Evolutionary conservation across 768 basidiomycete species (phyloP), one percentile per base, ranked within the genome.

Genomic region (Hygrophorus pudorinus): DNA sequence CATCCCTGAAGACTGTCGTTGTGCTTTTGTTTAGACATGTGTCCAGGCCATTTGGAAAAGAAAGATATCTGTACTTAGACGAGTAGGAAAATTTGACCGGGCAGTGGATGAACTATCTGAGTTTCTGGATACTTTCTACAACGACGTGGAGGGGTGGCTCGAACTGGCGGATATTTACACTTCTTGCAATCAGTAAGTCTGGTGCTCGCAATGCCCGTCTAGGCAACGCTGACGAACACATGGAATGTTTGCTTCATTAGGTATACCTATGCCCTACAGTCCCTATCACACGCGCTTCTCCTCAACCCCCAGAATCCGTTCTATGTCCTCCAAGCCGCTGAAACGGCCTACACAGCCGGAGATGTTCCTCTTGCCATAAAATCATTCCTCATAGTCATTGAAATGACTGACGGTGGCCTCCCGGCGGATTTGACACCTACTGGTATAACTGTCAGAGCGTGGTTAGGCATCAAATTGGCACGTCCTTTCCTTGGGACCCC

Each of bases 231-330:
- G 32, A 34, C 16, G 34, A 10, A 28, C 7, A 32, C 4, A 41
- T 21, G 40, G 44, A n/a, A 24, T 38, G 20, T 20, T 39, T 3
- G 31, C 32, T 21, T 49, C 10, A 13, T 20, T 39, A 93, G 90
- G 55, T 90, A 91, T 56, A 70, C 75, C 1, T 67, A 65, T 35
- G 76, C 90, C 0, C 67, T 91, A 1, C 76, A 87, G 57, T 72
- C 88, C 0, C 68, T 92, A 3, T 81, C 85, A 9, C 90, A 96
- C 62, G 82, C 77, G 5, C 71, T 93, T 35, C 68, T 91, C 24
- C 73, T 96, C 24, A 75, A 80, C 2, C 88, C 91, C 0, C 87
- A 92, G 51, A 93, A 91, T 54, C 84, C 87, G 0, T 85, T 89
- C 55, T 80, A 85, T 31, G 73, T 79, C 46, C 72, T 92, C n/a